These are phyloP conservation scores for Paraphoma chrysanthemicola DNA, from an alignment of 2,329 filamentous ascomycete genomes.

Conservation along the genomic window DNA sequence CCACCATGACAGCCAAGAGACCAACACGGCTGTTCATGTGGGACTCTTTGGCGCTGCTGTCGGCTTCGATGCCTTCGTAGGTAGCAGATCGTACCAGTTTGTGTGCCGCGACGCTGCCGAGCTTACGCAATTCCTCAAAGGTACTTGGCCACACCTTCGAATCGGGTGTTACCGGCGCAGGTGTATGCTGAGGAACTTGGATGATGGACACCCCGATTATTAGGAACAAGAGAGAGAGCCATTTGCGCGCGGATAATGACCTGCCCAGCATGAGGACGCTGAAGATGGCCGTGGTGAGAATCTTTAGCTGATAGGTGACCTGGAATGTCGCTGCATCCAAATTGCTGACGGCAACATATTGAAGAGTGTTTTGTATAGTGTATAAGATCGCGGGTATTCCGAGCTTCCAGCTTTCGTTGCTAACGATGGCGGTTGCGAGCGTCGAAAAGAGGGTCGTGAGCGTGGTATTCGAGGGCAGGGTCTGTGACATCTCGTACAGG, in stretches of 20 bases:
- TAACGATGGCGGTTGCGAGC: conserved; percentile 81
- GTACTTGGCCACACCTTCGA: conserved; percentile 76
- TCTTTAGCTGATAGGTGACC: conserved; percentile 92
- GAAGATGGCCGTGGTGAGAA: conserved; percentile 87
- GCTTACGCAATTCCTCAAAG: conserved; percentile 75
- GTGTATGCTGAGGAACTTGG: conserved; percentile 72
- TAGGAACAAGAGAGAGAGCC: conserved; percentile 80
- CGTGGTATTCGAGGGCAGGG: conserved; percentile 78
- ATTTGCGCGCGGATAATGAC: conserved; percentile 74
- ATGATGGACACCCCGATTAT: conserved; percentile 85
- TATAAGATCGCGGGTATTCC: conserved; percentile 88
- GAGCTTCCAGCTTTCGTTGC: conserved; percentile 92
- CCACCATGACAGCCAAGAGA: conserved; percentile 76
- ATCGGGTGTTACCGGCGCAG: conserved; percentile 64
- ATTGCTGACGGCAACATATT: conserved; percentile 91
- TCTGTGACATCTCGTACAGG: conserved; percentile 83
- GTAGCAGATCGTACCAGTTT: conserved; percentile 73
- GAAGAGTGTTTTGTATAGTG: conserved; percentile 89
- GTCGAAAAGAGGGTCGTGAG: conserved; percentile 81
- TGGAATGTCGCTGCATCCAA: conserved; percentile 93
- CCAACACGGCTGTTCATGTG: conserved; percentile 81
- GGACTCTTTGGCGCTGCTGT: conserved; percentile 60
- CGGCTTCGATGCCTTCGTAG: conserved; percentile 83
- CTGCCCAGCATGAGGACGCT: conserved; percentile 79
- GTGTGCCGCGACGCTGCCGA: conserved; percentile 59